Evolutionary conservation across 176 grass and related monocot species (phyloP).

Genomic region (Carex cristatella): DNA sequence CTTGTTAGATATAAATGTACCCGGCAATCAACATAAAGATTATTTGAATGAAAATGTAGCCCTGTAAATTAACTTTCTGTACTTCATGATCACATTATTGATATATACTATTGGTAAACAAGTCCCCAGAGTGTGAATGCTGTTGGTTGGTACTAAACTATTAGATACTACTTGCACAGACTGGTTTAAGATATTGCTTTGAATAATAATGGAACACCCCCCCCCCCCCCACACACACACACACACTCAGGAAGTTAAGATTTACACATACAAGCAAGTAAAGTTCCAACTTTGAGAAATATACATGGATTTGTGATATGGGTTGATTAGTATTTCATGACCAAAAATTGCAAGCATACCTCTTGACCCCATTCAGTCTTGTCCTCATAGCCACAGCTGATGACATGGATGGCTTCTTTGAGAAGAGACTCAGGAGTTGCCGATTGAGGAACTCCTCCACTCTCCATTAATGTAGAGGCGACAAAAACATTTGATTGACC

Average conservation of each 20-base stretch:
- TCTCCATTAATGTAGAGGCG: conserved; percentile 94
- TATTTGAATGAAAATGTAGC: background rate
- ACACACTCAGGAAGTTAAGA: background rate
- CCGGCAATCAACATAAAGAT: background rate
- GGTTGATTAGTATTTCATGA: background rate
- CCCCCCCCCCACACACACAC: no score
- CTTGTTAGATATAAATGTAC: background rate
- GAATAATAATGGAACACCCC: background rate
- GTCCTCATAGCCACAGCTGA: conserved; percentile 98
- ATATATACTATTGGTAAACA: background rate
- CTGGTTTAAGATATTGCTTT: background rate
- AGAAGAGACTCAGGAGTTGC: conserved; percentile 93
- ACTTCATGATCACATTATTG: background rate
- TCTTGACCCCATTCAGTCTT: conserved; percentile 88
- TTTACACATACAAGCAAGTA: background rate
- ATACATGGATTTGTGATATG: background rate
- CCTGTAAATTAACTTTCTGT: background rate
- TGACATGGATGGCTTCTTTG: conserved; percentile 99
- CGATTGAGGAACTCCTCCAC: conserved; percentile 90
- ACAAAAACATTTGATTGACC: conserved; percentile 91
- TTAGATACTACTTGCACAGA: background rate
- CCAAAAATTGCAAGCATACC: conserved; percentile 34
- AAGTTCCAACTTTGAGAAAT: background rate
- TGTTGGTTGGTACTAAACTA: background rate
- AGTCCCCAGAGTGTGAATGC: background rate